Percentiles rank a stretch among this genome's conserved stretches.
Evolutionary conservation across 2,329 filamentous ascomycete genomes (phyloP).

Genomic region (Claviceps sp.): DNA sequence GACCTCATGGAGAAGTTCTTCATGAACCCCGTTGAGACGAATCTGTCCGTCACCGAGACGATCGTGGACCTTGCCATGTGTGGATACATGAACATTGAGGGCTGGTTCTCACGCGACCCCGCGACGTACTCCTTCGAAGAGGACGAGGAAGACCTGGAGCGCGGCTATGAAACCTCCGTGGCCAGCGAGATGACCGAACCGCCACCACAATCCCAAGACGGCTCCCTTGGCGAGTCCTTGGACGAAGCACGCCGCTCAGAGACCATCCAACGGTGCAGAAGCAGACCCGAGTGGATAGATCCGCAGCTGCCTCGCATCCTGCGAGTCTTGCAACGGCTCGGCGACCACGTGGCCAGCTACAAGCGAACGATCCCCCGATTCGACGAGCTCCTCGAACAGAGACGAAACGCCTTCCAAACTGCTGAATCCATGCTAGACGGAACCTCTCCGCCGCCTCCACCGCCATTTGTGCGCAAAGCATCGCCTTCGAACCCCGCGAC

Average conservation of each 20-base stretch:
- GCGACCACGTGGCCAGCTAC: slow-evolving; percentile 49
- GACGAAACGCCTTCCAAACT: slow-evolving; percentile 49
- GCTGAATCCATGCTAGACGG: slow-evolving; percentile 35
- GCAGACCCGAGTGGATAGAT: slow-evolving; percentile 38
- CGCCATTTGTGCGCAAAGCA: slow-evolving; percentile 12
- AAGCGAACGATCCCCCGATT: slow-evolving; percentile 55
- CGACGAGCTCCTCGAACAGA: slow-evolving; percentile 55
- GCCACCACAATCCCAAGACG: neutral
- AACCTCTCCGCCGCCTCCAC: slow-evolving; percentile 9
- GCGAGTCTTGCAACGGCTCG: slow-evolving; percentile 42
- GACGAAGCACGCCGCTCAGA: slow-evolving; percentile 25
- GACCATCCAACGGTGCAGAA: slow-evolving; percentile 37
- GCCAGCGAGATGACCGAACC: slow-evolving; percentile 3
- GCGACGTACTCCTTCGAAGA: slow-evolving; percentile 40
- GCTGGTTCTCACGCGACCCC: slow-evolving; percentile 75
- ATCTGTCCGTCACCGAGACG: slow-evolving; percentile 73
- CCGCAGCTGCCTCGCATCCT: slow-evolving; percentile 41
- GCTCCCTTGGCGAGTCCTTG: neutral
- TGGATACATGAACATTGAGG: slow-evolving; percentile 71
- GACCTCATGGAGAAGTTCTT: slow-evolving; percentile 71
- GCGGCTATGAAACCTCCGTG: slow-evolving; percentile 4
- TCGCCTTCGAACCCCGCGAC: slow-evolving; percentile 20
- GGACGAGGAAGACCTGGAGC: slow-evolving; percentile 20
- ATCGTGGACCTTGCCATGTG: slow-evolving; percentile 74
- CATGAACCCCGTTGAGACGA: slow-evolving; percentile 81